phyloP scores from a whole-genome alignment of 805 yeast species.

The Ogataea neopini region DNA sequence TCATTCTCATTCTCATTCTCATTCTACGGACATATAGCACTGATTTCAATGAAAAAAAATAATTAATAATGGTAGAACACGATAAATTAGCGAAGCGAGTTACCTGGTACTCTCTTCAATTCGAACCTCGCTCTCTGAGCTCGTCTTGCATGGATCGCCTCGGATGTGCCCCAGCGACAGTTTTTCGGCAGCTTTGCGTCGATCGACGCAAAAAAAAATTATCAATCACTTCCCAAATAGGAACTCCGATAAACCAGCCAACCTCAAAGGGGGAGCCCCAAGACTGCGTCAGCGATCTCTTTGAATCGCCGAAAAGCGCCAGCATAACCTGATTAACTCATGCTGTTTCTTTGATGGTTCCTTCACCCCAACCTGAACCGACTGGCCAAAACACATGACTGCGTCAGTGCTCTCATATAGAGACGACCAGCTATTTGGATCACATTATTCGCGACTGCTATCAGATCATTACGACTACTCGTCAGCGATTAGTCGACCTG shows the following conservation, averaged over 20 bases:
- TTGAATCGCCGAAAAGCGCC: too few relatives aligned
- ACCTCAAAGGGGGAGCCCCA: not conserved
- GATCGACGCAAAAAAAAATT: not conserved
- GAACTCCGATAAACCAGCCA: not conserved
- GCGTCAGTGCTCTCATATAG: constrained; percentile 6
- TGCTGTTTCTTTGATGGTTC: too few relatives aligned
- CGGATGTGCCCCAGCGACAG: too few relatives aligned
- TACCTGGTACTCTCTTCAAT: too few relatives aligned
- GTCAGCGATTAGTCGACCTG: not conserved
- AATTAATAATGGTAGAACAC: too few relatives aligned
- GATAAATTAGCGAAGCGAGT: too few relatives aligned
- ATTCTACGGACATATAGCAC: too few relatives aligned
- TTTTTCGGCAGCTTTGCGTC: not conserved
- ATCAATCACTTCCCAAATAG: not conserved
- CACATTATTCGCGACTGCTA: not conserved
- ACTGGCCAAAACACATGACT: constrained; percentile 2
- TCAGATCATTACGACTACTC: not conserved
- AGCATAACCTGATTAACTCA: too few relatives aligned
- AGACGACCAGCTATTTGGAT: not conserved
- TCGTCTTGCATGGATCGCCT: too few relatives aligned
- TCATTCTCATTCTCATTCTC: too few relatives aligned
- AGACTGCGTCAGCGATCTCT: constrained; percentile 9
- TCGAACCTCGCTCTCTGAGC: too few relatives aligned
- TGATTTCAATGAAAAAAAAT: too few relatives aligned
- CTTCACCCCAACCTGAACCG: not conserved